Evolutionary conservation across 495 filamentous ascomycete species (phyloP).

Genomic region (Haplographium delicatum): DNA sequence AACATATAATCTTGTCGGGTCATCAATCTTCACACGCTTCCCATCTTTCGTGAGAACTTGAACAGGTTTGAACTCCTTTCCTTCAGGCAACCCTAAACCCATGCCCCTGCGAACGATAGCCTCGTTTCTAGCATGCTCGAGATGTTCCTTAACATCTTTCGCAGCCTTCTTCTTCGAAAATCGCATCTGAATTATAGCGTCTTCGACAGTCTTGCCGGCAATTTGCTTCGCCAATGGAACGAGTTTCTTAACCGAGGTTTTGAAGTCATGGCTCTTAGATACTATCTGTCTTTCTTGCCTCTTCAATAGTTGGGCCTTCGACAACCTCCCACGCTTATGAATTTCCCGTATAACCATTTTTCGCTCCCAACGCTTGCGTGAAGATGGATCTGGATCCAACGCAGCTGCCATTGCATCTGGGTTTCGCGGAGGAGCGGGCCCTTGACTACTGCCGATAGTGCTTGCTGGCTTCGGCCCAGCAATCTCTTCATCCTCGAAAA

Average conservation of each 20-base stretch:
- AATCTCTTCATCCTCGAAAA: slow-evolving; percentile 52
- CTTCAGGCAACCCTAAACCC: slow-evolving; percentile 57
- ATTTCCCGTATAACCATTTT: slow-evolving; percentile 75
- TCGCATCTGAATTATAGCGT: slow-evolving; percentile 91
- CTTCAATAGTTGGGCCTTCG: slow-evolving; percentile 54
- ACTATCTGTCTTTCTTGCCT: slow-evolving; percentile 67
- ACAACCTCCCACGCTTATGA: slow-evolving; percentile 59
- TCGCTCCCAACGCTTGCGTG: slow-evolving; percentile 66
- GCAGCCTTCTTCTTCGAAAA: slow-evolving; percentile 93
- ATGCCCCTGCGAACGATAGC: slow-evolving; percentile 77
- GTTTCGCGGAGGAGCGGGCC: slow-evolving; percentile 29
- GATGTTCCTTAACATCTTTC: slow-evolving; percentile 67
- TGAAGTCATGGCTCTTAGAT: slow-evolving; percentile 59
- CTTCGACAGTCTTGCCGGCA: slow-evolving; percentile 81
- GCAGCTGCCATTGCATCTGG: slow-evolving; percentile 45
- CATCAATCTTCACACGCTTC: slow-evolving; percentile 55
- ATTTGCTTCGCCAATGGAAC: slow-evolving; percentile 79
- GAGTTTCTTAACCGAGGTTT: slow-evolving; percentile 87
- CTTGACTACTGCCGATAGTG: neutral
- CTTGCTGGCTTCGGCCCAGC: slow-evolving; percentile 18
- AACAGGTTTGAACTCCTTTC: slow-evolving; percentile 26
- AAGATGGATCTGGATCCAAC: slow-evolving; percentile 63
- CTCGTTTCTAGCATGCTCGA: slow-evolving; percentile 69
- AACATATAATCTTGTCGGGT: slow-evolving; percentile 76
- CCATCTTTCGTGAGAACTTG: slow-evolving; percentile 51